Evolutionary conservation across 2,329 filamentous ascomycete species (phyloP), one percentile per base, ranked within the genome.

Genomic region (Gremmenia infestans): DNA sequence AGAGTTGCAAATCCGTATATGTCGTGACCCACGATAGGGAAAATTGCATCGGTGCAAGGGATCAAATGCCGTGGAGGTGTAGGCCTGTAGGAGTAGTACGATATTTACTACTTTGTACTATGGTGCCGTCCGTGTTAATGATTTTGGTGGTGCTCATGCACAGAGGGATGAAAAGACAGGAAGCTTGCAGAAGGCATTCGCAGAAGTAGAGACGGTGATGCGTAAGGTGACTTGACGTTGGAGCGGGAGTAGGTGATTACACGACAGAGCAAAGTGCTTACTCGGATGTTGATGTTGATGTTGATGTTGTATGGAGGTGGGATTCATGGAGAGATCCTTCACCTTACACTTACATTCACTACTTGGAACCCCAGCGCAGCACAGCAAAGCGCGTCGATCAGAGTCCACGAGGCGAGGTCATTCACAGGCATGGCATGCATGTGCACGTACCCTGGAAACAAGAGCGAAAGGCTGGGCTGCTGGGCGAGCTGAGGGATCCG

Each of bases 141-240:
- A 48, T 25, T 25, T 7, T 53, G 32, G 22, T 35, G 49, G 14
- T 28, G 25, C 45, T 22, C n/a, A 23, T 15, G 45, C 19, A 25
- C 22, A 45, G 52, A 51, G 28, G 51, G 48, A 50, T 32, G 48
- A 28, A 50, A 54, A 37, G 48, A 52, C 36, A 43, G 28, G 28
- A 47, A 28, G 50, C 14, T 35, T 39, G 52, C 48, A 36, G 45
- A 37, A 59, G 54, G 50, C 57, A 59, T 59, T 56, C 52, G 57
- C 40, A 25, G 14, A 45, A 43, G 46, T 47, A 43, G 37, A 50
- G 23, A 45, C 35, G 37, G 15, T 15, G 14, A 25, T 51, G 19
- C 23, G 36, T 15, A 15, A 28, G 22, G 45, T 28, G 17, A 17
- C 4, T 28, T 12, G 23, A 14, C n/a, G 19, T 45, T 12, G 11